These are phyloP conservation scores for Microbotryum violaceum DNA, from an alignment of 1,284 basidiomycete species.

Conservation along the genomic window DNA sequence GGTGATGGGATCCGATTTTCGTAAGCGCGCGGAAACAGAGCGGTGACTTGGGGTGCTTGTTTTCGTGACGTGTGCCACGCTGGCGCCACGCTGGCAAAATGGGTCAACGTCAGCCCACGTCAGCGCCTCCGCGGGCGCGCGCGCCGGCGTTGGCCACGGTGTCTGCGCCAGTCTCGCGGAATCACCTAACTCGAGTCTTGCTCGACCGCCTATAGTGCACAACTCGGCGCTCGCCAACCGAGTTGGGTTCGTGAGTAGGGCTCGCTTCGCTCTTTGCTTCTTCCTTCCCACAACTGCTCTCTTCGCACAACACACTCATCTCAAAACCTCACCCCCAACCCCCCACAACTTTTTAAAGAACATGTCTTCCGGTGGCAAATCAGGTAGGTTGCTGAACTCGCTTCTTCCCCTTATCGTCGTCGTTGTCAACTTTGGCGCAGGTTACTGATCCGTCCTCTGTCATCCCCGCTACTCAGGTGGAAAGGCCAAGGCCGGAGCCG, in stretches of 20 bases:
- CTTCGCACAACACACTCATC: neutral
- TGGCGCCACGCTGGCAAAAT: too few species aligned
- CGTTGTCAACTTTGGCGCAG: constrained; percentile 38
- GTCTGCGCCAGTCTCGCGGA: too few species aligned
- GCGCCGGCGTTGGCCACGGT: too few species aligned
- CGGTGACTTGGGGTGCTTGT: too few species aligned
- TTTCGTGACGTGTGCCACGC: too few species aligned
- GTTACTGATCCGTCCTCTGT: constrained; percentile 29
- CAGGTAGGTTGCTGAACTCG: constrained; percentile 4
- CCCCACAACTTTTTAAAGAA: constrained; percentile 49
- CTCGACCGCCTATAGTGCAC: too few species aligned
- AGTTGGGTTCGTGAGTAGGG: neutral
- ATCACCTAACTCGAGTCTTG: too few species aligned
- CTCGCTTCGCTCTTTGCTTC: neutral
- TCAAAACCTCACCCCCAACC: constrained; percentile 28
- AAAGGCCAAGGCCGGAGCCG: constrained; percentile 60
- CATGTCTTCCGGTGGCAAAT: constrained; percentile 54
- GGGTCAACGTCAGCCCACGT: too few species aligned
- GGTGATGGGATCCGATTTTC: too few species aligned
- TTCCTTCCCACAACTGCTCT: constrained; percentile 1
- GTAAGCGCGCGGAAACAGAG: too few species aligned
- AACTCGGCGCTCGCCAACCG: neutral
- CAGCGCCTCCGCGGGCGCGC: too few species aligned
- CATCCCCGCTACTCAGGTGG: constrained; percentile 48
- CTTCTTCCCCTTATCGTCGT: constrained; percentile 49